These are phyloP conservation scores for Centaurea solstitialis DNA, from an alignment of 129 eudicot species.

Conservation along the genomic window DNA sequence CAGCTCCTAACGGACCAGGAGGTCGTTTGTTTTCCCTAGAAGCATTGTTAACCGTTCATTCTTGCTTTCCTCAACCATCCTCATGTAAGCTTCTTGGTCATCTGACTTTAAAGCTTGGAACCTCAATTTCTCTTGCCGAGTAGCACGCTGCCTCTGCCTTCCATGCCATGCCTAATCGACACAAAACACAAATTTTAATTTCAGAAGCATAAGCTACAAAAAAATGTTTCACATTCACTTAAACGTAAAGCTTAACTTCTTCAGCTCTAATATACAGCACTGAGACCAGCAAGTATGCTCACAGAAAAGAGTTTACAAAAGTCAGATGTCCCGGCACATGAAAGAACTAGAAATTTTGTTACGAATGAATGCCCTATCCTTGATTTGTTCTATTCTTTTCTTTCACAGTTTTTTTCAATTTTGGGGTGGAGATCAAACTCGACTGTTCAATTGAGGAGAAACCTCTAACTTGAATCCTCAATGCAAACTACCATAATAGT, in stretches of 20 bases:
- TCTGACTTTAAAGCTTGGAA: slow-evolving; percentile 92
- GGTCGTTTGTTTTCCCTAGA: slow-evolving; percentile 94
- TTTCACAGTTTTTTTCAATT: background rate
- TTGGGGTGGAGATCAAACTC: background rate
- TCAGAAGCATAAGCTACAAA: slow-evolving; percentile 7
- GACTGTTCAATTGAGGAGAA: background rate
- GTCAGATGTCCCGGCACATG: background rate
- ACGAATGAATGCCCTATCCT: background rate
- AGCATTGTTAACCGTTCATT: slow-evolving; percentile 95
- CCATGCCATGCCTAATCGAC: slow-evolving; percentile 92
- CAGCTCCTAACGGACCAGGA: slow-evolving; percentile 97
- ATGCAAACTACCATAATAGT: background rate
- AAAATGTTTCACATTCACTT: background rate
- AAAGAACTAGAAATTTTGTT: too few species aligned
- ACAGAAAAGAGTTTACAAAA: background rate
- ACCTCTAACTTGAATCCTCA: background rate
- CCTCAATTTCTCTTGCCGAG: slow-evolving; percentile 89
- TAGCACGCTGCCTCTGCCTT: slow-evolving; percentile 97
- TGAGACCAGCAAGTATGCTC: background rate
- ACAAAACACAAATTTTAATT: background rate
- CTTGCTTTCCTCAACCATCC: slow-evolving; percentile 99
- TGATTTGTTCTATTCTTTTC: background rate
- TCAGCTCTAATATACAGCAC: background rate
- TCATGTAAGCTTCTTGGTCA: slow-evolving; percentile 99
- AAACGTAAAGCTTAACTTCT: background rate